These are phyloP conservation scores for Diospyros kaki DNA, from an alignment of 148 eudicot genomes.

Conservation along the genomic window DNA sequence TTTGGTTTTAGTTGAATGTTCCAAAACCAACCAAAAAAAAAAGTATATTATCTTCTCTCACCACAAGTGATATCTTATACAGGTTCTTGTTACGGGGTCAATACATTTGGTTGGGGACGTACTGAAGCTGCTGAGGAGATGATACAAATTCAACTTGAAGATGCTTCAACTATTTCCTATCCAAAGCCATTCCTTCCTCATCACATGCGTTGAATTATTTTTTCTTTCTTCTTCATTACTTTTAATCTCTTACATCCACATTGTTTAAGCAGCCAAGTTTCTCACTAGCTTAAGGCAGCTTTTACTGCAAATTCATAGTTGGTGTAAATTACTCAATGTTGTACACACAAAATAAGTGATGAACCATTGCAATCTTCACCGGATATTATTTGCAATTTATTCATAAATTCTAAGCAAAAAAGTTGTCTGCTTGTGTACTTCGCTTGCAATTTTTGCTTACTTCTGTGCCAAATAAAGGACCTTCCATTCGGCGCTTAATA, in stretches of 20 bases:
- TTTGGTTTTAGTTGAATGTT: too few relatives aligned
- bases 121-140: slow-evolving; percentile 55
- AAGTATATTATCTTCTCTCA: too few relatives aligned
- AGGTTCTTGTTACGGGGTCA: slow-evolving; percentile 93
- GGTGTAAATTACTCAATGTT: neutral
- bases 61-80: neutral
- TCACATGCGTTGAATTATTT: neutral
- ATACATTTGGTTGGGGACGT: slow-evolving; percentile 90
- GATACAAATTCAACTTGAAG: slow-evolving; percentile 11
- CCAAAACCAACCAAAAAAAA: too few relatives aligned
- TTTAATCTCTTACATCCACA: neutral
- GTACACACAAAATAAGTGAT: too few relatives aligned
- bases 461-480: too few relatives aligned
- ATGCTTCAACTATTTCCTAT: neutral
- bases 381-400: too few relatives aligned
- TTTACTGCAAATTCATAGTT: neutral
- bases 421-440: too few relatives aligned
- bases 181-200: slow-evolving; percentile 3
- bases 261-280: slow-evolving; percentile 2
- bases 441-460: too few relatives aligned
- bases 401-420: too few relatives aligned
- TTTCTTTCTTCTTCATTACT: neutral
- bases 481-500: too few relatives aligned
- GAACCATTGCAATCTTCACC: too few relatives aligned
- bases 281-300: neutral